Percentiles rank a stretch among this genome's conserved stretches.
Conservation (phyloP, 2,329 filamentous ascomycete genomes). For the Thelonectria olida region DNA sequence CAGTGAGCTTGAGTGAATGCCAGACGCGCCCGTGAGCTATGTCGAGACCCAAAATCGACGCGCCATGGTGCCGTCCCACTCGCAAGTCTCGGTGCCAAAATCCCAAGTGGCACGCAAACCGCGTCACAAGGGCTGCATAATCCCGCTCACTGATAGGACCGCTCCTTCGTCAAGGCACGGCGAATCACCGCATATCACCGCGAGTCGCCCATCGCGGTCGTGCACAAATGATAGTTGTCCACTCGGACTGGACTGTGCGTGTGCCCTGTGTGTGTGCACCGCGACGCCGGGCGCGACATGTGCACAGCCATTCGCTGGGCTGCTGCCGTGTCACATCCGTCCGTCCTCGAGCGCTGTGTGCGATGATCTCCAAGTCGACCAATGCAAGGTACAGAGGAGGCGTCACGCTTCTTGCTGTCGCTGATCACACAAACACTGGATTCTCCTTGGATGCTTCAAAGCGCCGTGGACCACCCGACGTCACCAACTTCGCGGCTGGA, state of each 20-base stretch:
- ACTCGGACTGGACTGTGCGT: conserved; percentile 32
- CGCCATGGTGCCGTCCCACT: conserved; percentile 36
- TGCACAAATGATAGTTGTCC: conserved; percentile 38
- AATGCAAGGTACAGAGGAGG: conserved; percentile 41
- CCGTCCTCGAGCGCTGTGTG: conserved; percentile 27
- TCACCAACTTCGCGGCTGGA: conserved; percentile 31
- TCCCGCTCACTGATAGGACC: conserved; percentile 44
- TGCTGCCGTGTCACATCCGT: conserved; percentile 42
- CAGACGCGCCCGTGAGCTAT: conserved; percentile 39
- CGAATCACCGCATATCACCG: conserved; percentile 31
- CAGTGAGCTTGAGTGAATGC: conserved; percentile 27
- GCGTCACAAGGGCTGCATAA: conserved; percentile 50
- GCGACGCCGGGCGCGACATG: conserved; percentile 35
- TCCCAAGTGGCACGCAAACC: conserved; percentile 43
- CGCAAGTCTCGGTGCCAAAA: conserved; percentile 31
- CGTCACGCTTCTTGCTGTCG: conserved; percentile 31
- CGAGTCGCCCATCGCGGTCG: conserved; percentile 31
- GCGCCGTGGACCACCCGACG: conserved; percentile 35
- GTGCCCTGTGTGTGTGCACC: conserved; percentile 29
- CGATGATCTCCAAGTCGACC: conserved; percentile 32
- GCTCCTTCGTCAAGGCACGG: conserved; percentile 29
- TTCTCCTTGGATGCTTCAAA: conserved; percentile 27
- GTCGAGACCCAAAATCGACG: conserved; percentile 32
- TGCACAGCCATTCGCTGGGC: conserved; percentile 44
- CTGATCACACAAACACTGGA: conserved; percentile 32